A percentile compares a stretch with the other conserved stretches of the same genome.
These are phyloP conservation scores for Lagenidium giganteum DNA, from an alignment of 352 stramenopile genomes.

Conservation along the genomic window DNA sequence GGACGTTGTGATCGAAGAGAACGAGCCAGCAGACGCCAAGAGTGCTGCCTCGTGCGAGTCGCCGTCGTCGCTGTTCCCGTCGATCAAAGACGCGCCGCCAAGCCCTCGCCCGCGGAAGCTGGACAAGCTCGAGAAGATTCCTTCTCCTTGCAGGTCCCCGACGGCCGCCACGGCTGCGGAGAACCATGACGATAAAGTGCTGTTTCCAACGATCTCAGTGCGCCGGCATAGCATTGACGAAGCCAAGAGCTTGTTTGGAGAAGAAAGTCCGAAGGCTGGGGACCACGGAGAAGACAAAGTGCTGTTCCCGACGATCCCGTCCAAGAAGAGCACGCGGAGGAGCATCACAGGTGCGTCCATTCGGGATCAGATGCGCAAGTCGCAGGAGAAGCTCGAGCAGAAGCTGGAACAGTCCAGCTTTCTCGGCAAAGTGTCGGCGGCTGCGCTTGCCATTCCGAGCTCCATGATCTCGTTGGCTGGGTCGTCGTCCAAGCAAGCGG, in stretches of 20 bases:
- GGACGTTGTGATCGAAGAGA: neutral
- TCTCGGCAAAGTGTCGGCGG: slow-evolving; percentile 56
- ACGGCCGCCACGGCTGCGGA: neutral
- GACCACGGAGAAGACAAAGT: slow-evolving; percentile 10
- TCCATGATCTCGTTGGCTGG: slow-evolving; percentile 61
- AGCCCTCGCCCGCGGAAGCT: too few relatives aligned
- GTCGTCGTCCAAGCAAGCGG: slow-evolving; percentile 55
- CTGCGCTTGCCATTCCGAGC: slow-evolving; percentile 50
- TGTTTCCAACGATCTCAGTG: slow-evolving; percentile 17
- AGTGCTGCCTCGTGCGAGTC: slow-evolving; percentile 14
- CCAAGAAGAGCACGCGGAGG: too few relatives aligned
- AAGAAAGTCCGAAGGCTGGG: too few relatives aligned
- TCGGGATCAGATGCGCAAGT: too few relatives aligned
- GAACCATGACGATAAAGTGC: slow-evolving; percentile 7
- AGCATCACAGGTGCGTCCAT: too few relatives aligned
- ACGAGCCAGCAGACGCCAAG: neutral
- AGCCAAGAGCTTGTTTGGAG: too few relatives aligned
- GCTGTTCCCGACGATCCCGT: slow-evolving; percentile 6
- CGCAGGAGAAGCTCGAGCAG: slow-evolving; percentile 14
- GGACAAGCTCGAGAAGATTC: too few relatives aligned
- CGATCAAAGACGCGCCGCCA: slow-evolving; percentile 4
- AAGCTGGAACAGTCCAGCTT: slow-evolving; percentile 47
- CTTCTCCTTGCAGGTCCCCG: slow-evolving; percentile 2
- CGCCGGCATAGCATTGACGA: neutral
- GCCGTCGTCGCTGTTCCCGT: slow-evolving; percentile 40